A percentile compares a stretch with the other conserved stretches of the same genome.
Conservation (phyloP, 371 early-diverging fungal species). For the Circinella minor region DNA sequence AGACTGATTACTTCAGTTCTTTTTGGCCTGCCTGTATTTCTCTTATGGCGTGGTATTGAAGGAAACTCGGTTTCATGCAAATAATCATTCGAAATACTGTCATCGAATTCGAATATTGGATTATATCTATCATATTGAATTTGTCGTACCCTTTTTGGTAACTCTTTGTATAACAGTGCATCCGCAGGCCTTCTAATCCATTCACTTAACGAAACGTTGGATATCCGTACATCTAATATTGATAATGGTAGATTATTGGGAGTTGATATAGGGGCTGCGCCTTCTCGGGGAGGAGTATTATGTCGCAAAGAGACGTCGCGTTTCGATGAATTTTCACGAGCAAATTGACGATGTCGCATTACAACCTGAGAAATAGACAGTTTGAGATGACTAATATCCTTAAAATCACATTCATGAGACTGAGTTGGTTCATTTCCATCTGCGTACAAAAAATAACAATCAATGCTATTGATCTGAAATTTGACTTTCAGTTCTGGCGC, state of each 20-base stretch:
- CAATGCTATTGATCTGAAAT: constrained; percentile 42
- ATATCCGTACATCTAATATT: constrained; percentile 32
- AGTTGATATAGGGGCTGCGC: not conserved
- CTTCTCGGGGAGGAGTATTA: not conserved
- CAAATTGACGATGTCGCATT: constrained; percentile 40
- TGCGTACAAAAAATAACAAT: constrained; percentile 46
- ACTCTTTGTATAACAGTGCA: not conserved
- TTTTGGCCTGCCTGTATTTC: not conserved
- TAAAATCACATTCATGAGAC: constrained; percentile 18
- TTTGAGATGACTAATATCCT: constrained; percentile 49
- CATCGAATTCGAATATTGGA: constrained; percentile 45
- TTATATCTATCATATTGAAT: constrained; percentile 30
- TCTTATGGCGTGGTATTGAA: not conserved
- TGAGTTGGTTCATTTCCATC: constrained; percentile 33
- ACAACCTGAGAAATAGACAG: constrained; percentile 43
- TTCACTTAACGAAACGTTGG: constrained; percentile 32
- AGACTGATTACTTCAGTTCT: constrained; percentile 22
- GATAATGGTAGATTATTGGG: constrained; percentile 16
- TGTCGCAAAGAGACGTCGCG: constrained; percentile 4
- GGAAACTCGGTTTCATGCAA: constrained; percentile 30
- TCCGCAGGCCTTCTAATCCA: constrained; percentile 26
- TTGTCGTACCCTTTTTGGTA: constrained; percentile 8
- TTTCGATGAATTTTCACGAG: constrained; percentile 6
- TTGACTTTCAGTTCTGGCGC: constrained; percentile 47
- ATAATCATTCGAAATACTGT: constrained; percentile 30